phyloP scores from a whole-genome alignment of 768 basidiomycete genomes.

The Boletus patriciae region DNA sequence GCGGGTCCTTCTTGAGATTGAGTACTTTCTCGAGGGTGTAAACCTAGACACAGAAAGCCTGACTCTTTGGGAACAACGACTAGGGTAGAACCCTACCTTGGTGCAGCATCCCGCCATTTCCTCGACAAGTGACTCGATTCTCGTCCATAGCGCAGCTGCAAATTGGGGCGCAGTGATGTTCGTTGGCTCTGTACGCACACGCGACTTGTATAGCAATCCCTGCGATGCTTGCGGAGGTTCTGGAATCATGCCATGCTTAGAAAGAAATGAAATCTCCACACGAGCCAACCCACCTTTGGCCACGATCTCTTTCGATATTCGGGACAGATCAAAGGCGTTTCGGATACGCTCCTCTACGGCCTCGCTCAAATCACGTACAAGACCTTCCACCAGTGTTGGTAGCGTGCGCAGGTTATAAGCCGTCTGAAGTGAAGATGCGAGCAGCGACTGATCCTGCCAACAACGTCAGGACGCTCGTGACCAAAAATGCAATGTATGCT shows the following conservation, averaged over 20 bases:
- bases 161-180: constrained; percentile 86
- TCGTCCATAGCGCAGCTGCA: constrained; percentile 51
- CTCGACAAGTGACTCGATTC: constrained; percentile 75
- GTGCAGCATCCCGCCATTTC: constrained; percentile 91
- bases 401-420: constrained; percentile 89
- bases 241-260: neutral
- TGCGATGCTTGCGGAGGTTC: constrained; percentile 30
- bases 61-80: neutral
- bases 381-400: constrained; percentile 75
- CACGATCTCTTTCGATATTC: constrained; percentile 84
- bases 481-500: neutral
- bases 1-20: constrained; percentile 80
- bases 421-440: constrained; percentile 93
- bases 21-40: constrained; percentile 95
- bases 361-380: constrained; percentile 77
- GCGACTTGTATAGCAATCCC: constrained; percentile 72
- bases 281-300: constrained; percentile 58
- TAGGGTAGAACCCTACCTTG: constrained; percentile 51
- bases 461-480: neutral
- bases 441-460: constrained; percentile 78
- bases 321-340: constrained; percentile 80
- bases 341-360: constrained; percentile 81
- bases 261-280: neutral
- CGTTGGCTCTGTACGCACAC: constrained; percentile 88
- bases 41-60: constrained; percentile 49